Percentiles rank a stretch among this genome's conserved stretches.
Evolutionary conservation across 2,329 filamentous ascomycete genomes (phyloP).

Genomic region (Macrophomina phaseolina): DNA sequence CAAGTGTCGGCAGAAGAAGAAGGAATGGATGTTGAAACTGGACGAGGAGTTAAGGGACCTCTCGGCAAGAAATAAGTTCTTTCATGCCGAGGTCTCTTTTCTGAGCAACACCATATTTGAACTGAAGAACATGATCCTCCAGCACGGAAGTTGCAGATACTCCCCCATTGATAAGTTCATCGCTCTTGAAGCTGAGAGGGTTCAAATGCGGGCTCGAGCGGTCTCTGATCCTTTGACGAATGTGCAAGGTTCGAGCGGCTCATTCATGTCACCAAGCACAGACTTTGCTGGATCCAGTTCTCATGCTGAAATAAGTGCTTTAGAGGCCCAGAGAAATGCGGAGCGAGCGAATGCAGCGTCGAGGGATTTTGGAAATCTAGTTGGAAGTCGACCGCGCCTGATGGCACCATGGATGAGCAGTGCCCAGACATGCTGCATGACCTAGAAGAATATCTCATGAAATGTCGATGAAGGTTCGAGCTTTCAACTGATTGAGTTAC

Average conservation of each 20-base stretch:
- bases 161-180: constrained; percentile 16
- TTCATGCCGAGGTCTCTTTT: constrained; percentile 39
- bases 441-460: neutral
- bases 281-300: neutral
- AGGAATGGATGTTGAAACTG: constrained; percentile 60
- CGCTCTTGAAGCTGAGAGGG: neutral
- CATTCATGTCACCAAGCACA: neutral
- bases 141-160: constrained; percentile 45
- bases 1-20: constrained; percentile 75
- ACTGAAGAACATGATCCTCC: constrained; percentile 28
- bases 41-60: constrained; percentile 53
- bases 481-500: neutral
- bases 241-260: neutral
- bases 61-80: constrained; percentile 41
- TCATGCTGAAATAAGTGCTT: neutral
- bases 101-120: constrained; percentile 13
- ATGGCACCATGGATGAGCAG: neutral
- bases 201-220: neutral
- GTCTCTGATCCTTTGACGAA: neutral
- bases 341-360: neutral
- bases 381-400: neutral
- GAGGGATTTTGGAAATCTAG: neutral
- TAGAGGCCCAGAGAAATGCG: neutral
- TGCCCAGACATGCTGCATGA: constrained; percentile 10
- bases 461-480: no score